A percentile compares a stretch with the other conserved stretches of the same genome.
phyloP scores from a whole-genome alignment of 352 stramenopile genomes.

The Phytophthora melonis region DNA sequence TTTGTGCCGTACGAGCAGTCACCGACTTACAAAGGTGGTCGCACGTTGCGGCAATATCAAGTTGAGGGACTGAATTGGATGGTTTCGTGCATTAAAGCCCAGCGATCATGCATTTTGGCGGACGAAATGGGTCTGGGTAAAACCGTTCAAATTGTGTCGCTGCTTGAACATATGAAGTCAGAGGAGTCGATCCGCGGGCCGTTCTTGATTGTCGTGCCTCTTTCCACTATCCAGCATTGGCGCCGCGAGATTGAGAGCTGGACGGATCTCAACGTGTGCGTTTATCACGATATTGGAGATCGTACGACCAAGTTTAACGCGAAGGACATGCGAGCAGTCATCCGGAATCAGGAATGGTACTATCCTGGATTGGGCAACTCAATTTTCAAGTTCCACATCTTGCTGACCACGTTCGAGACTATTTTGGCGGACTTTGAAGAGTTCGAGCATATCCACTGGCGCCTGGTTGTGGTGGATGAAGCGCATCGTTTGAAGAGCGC shows the following conservation, averaged over 20 bases:
- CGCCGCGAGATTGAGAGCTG: conserved; percentile 89
- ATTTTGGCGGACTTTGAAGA: conserved; percentile 88
- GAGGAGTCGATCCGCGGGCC: conserved; percentile 87
- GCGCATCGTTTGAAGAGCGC: conserved; percentile 84
- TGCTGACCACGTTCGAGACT: conserved; percentile 88
- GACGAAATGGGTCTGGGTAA: conserved; percentile 96
- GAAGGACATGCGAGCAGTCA: conserved; percentile 89
- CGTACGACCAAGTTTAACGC: conserved; percentile 81
- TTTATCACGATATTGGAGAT: conserved; percentile 97
- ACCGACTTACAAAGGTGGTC: conserved; percentile 87
- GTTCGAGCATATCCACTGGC: conserved; percentile 89
- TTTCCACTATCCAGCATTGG: conserved; percentile 91
- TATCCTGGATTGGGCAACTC: conserved; percentile 92
- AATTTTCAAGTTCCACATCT: conserved; percentile 90
- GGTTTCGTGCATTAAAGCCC: conserved; percentile 88
- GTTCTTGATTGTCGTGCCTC: conserved; percentile 87
- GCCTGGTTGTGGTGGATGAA: conserved; percentile 86
- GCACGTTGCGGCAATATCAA: conserved; percentile 85
- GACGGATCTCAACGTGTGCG: conserved; percentile 99
- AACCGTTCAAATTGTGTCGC: conserved; percentile 95
- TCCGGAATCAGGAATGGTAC: conserved; percentile 91
- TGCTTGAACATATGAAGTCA: conserved; percentile 90
- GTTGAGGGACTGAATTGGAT: conserved; percentile 93
- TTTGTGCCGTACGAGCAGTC: conserved; percentile 92
- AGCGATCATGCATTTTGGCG: conserved; percentile 89